Evolutionary conservation across 2,329 filamentous ascomycete species (phyloP).

Genomic region (Colletotrichum sp.): DNA sequence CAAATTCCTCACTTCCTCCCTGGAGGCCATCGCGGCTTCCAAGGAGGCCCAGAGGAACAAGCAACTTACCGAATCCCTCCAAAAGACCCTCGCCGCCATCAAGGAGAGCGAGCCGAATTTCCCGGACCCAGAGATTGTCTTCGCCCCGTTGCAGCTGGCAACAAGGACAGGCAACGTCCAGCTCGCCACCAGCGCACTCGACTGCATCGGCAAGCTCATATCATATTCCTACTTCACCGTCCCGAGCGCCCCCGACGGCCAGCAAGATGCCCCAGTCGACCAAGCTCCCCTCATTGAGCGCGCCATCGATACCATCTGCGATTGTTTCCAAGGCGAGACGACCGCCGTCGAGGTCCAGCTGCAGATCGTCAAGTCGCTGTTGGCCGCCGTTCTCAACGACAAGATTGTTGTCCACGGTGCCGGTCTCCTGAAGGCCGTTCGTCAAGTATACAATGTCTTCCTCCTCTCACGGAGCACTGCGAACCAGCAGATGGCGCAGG

Average conservation of each 20-base stretch:
- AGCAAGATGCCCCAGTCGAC: conserved; percentile 39
- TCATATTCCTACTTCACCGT: conserved; percentile 98
- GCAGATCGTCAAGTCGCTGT: conserved; percentile 95
- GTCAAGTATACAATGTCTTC: conserved; percentile 99
- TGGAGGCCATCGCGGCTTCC: conserved; percentile 89
- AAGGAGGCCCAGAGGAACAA: conserved; percentile 91
- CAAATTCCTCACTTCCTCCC: conserved; percentile 91
- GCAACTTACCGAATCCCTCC: conserved; percentile 80
- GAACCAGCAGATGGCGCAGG: conserved; percentile 97
- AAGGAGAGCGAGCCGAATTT: conserved; percentile 81
- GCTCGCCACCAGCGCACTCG: conserved; percentile 87
- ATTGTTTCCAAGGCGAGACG: conserved; percentile 97
- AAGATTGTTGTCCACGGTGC: conserved; percentile 99
- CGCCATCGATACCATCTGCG: conserved; percentile 98
- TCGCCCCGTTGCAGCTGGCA: conserved; percentile 87
- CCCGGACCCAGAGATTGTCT: conserved; percentile 90
- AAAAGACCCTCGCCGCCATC: conserved; percentile 83
- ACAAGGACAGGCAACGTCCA: conserved; percentile 86
- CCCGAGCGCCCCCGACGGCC: conserved; percentile 52
- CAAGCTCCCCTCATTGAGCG: conserved; percentile 91
- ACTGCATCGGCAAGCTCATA: conserved; percentile 98
- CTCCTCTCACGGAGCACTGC: conserved; percentile 90
- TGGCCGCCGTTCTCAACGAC: conserved; percentile 95
- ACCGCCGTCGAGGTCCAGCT: conserved; percentile 92
- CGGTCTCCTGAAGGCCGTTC: conserved; percentile 92